Evolutionary conservation across 352 stramenopile species (phyloP).

Genomic region (Phytophthora chlamydospora): DNA sequence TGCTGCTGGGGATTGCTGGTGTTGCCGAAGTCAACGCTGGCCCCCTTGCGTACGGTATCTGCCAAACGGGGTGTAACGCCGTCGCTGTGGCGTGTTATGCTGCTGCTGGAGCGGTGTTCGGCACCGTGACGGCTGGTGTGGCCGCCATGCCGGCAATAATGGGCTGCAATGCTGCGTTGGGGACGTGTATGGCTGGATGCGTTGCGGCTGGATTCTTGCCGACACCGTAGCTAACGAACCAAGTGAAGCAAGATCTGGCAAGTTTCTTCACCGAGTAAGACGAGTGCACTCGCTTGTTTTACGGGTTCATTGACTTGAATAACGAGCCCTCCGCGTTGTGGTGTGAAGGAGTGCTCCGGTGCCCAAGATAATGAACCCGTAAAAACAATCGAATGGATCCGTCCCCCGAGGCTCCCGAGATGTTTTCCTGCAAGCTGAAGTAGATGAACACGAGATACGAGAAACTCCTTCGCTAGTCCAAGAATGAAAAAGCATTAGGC

Average conservation of each 20-base stretch:
- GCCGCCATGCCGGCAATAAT: conserved; percentile 15
- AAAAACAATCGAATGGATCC: conserved; percentile 5
- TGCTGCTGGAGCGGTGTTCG: conserved; percentile 41
- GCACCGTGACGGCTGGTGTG: conserved; percentile 34
- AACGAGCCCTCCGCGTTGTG: conserved; percentile 3
- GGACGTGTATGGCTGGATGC: conserved; percentile 49
- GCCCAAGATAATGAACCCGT: conserved; percentile 13
- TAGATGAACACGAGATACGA: too few relatives aligned
- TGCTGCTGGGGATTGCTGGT: conserved; percentile 8
- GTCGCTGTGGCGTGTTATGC: conserved; percentile 46
- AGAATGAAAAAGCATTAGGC: too few relatives aligned
- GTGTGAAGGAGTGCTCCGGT: conserved; percentile 1
- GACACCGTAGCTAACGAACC: conserved; percentile 21
- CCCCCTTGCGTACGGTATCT: conserved; percentile 37
- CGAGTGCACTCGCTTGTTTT: conserved; percentile 1
- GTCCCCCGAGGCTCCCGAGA: not conserved
- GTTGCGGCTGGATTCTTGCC: conserved; percentile 29
- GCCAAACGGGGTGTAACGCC: conserved; percentile 49
- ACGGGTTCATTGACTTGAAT: conserved; percentile 14
- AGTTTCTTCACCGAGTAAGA: not conserved
- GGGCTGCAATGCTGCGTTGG: conserved; percentile 37
- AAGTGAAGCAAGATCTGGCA: not conserved
- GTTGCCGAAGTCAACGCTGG: conserved; percentile 17
- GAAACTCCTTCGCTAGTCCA: too few relatives aligned
- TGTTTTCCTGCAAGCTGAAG: too few relatives aligned